Evolutionary conservation across 2,329 filamentous ascomycete species (phyloP).

Genomic region (Beauveria sp.): DNA sequence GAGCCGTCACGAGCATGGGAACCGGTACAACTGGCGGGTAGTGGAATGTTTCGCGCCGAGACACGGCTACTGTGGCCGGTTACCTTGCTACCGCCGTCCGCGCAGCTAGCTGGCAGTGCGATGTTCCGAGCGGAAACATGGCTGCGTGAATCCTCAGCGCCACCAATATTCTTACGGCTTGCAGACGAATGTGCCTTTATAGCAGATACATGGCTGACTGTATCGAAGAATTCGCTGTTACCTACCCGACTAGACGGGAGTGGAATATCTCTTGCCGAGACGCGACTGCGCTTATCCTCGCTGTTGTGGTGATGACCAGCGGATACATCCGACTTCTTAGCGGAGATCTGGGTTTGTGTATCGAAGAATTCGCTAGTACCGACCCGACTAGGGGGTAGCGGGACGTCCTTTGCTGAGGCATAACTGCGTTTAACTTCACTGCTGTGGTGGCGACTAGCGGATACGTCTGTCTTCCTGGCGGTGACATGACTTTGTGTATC

Average conservation of each 20-base stretch:
- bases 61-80: constrained; percentile 36
- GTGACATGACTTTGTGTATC: background rate
- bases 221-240: constrained; percentile 5
- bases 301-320: background rate
- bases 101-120: constrained; percentile 33
- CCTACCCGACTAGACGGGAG: constrained; percentile 1
- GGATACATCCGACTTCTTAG: background rate
- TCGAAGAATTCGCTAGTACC: background rate
- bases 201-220: constrained; percentile 5
- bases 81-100: constrained; percentile 31
- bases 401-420: constrained; percentile 15
- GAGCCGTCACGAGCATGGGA: background rate
- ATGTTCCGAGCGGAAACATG: constrained; percentile 26
- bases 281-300: constrained; percentile 15
- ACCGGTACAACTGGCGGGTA: constrained; percentile 1
- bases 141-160: constrained; percentile 11
- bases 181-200: background rate
- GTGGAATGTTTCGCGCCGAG: constrained; percentile 5
- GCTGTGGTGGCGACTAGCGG: background rate
- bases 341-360: background rate
- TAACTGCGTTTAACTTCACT: constrained; percentile 15
- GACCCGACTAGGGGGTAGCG: background rate
- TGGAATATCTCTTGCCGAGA: constrained; percentile 16
- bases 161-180: background rate
- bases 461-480: background rate